Conservation (phyloP, 2,329 filamentous ascomycete genomes). For the Aspergillus texensis region DNA sequence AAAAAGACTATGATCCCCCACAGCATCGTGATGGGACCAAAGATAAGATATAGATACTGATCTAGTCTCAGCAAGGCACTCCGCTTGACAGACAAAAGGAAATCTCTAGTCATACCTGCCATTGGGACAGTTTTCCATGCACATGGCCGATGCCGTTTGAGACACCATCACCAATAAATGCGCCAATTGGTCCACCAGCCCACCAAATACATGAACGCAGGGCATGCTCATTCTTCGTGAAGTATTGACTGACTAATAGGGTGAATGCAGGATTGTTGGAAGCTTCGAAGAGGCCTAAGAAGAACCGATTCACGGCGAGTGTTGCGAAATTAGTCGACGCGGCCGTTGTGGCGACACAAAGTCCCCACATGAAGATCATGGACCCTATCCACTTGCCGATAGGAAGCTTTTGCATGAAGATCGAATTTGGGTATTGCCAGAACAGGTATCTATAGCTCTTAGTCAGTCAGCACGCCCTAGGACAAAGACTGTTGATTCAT, state of each 20-base stretch:
- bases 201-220: not conserved
- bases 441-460: not conserved
- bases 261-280: not conserved
- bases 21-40: not conserved
- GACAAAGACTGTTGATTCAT: not conserved
- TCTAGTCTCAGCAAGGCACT: not conserved
- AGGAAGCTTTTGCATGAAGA: constrained; percentile 1
- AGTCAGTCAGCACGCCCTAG: not conserved
- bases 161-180: not conserved
- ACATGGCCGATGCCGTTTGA: not conserved
- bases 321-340: not conserved
- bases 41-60: not conserved
- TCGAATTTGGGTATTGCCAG: not conserved
- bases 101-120: not conserved
- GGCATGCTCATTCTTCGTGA: not conserved
- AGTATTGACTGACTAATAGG: not conserved
- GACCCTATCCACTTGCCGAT: not conserved
- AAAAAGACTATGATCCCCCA: not conserved
- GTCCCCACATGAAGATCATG: not conserved
- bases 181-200: not conserved
- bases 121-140: not conserved
- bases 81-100: too few relatives aligned
- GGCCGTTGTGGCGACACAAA: not conserved
- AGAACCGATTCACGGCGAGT: not conserved
- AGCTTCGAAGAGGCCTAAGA: not conserved